Evolutionary conservation across 306 rosid genomes (phyloP).

Genomic region (Begonia peltatifolia): DNA sequence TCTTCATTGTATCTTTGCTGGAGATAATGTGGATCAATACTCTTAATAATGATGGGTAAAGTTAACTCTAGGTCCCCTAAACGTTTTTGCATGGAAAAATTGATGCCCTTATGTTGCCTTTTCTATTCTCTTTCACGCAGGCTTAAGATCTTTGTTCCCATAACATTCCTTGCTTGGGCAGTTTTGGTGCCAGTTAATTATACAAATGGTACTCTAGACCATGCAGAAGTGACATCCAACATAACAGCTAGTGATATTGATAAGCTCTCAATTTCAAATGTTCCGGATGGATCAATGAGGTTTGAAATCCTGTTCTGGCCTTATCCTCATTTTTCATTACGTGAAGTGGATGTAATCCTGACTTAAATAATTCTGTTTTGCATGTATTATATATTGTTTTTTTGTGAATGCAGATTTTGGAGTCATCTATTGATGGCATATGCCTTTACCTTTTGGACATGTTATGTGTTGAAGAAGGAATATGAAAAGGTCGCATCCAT

Average conservation of each 20-base stretch:
- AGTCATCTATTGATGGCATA: slow-evolving; percentile 69
- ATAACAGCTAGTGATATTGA: slow-evolving; percentile 80
- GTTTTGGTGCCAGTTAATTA: slow-evolving; percentile 74
- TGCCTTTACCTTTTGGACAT: slow-evolving; percentile 79
- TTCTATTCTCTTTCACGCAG: slow-evolving; percentile 23
- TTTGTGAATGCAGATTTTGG: slow-evolving; percentile 50
- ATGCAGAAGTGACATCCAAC: slow-evolving; percentile 12
- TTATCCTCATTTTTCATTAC: neutral
- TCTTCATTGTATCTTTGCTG: too few relatives aligned
- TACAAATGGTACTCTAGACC: slow-evolving; percentile 31
- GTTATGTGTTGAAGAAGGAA: slow-evolving; percentile 63
- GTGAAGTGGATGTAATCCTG: neutral
- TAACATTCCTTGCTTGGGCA: slow-evolving; percentile 70
- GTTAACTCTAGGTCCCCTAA: neutral
- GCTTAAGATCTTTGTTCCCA: slow-evolving; percentile 90
- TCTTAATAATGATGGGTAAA: too few relatives aligned
- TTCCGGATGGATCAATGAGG: slow-evolving; percentile 44
- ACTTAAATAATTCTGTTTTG: too few relatives aligned
- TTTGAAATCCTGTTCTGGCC: slow-evolving; percentile 9
- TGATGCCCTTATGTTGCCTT: too few relatives aligned
- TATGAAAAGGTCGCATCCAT: slow-evolving; percentile 55
- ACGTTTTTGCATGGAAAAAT: too few relatives aligned
- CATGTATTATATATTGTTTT: neutral
- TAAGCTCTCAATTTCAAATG: slow-evolving; percentile 68
- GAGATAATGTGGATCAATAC: too few relatives aligned